Base-by-base conservation (phyloP, 177 flowering plant genomes). In the Vitis hybrid region DNA sequence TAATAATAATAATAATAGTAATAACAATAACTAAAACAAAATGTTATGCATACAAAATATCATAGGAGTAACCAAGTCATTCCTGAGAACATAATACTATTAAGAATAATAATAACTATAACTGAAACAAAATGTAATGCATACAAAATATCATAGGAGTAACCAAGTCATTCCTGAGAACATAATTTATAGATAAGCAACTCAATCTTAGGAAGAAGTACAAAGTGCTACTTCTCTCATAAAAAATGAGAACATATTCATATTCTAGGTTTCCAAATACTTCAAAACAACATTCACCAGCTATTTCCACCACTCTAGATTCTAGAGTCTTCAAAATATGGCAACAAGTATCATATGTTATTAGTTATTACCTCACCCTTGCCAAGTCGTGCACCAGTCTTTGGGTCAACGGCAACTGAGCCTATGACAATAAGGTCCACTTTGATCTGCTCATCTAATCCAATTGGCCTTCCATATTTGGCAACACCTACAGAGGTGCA, bases 401-500 rank as follows among this genome's bases (percentile, higher is more conserved):
- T 88, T 64, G 94, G 94, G 67, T 93, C 90, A 58, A 93, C 94
- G 57, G 98, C 96, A 71, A 93, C 96, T 27, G 96, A 93, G 51
- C 98, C 94, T 63, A 93, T 85, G 46, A 93, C 87, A 59, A 93
- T 87, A 14, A 93, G 70, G 77, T 91, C 96, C 64, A 93, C 94
- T 73, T 91, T 91, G 51, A 93, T 78, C 66, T 87, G 90, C 68
- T 88, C 94, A 72, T 90, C 91, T 63, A 93, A 74, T 60, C 90
- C 88, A 77, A 91, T 90, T 10, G 97, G 85, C 74, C 73, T 81
- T 71, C 98, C 97, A 84, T 88, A 85, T 76, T 93, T 93, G 65
- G 94, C 94, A 57, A 88, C 93, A 12, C 98, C 97, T 8, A 84
- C 91, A 68, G 98, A 90, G 24, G 97, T 90, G 78, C 97, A 93